Percentiles rank a stretch among this genome's conserved stretches.
phyloP scores from a whole-genome alignment of 192 early-diverging fungal species.

The Coemansia sp. region DNA sequence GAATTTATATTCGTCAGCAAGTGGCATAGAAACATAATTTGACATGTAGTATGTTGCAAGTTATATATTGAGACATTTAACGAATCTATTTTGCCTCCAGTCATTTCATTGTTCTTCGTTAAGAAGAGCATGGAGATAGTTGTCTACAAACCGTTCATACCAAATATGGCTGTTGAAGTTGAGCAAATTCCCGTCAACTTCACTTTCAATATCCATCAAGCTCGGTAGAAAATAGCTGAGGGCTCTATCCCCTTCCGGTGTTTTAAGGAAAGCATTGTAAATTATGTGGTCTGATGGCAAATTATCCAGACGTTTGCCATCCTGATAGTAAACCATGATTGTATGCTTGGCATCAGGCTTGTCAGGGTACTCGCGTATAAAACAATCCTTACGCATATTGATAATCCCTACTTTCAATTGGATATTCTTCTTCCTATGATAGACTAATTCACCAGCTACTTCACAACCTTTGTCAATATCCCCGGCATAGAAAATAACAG shows the following conservation, averaged over 20 bases:
- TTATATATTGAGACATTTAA: neutral
- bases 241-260: neutral
- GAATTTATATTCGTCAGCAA: constrained; percentile 63
- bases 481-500: too few relatives aligned
- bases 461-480: too few relatives aligned
- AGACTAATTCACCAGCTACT: too few relatives aligned
- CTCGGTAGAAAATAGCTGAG: too few relatives aligned
- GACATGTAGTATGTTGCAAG: constrained; percentile 6
- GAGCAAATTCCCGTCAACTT: too few relatives aligned
- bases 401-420: neutral
- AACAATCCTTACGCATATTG: neutral
- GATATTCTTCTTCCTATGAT: too few relatives aligned
- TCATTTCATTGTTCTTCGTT: neutral
- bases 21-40: constrained; percentile 36
- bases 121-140: too few relatives aligned
- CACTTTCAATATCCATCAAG: too few relatives aligned
- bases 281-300: neutral
- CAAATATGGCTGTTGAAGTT: too few relatives aligned
- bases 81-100: neutral
- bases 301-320: neutral
- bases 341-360: neutral
- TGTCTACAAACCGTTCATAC: too few relatives aligned
- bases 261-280: neutral
- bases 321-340: neutral
- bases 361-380: neutral